Evolutionary conservation across 768 basidiomycete genomes (phyloP).

Genomic region (Scleroderma bovista): DNA sequence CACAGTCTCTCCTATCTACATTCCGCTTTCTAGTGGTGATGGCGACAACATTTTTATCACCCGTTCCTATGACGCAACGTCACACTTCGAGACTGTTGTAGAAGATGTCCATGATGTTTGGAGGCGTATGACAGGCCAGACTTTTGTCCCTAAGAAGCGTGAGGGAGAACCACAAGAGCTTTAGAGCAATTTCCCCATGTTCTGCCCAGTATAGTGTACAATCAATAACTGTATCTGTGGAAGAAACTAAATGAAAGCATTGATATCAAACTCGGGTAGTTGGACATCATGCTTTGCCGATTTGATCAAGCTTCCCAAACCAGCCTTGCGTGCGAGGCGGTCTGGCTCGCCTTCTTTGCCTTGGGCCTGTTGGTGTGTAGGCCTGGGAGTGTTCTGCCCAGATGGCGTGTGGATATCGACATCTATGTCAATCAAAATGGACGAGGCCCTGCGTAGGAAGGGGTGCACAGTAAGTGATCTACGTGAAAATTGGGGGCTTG

Average conservation of each 20-base stretch:
- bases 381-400: conserved; percentile 46
- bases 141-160: conserved; percentile 84
- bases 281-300: conserved; percentile 84
- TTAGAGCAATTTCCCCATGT: neutral
- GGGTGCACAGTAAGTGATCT: conserved; percentile 46
- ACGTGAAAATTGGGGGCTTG: conserved; percentile 42
- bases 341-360: conserved; percentile 47
- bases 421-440: conserved; percentile 89
- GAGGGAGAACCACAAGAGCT: conserved; percentile 60
- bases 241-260: conserved; percentile 55
- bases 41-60: conserved; percentile 95
- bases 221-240: neutral
- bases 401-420: conserved; percentile 57
- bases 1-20: conserved; percentile 81
- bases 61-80: conserved; percentile 96
- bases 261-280: conserved; percentile 87
- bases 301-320: conserved; percentile 81
- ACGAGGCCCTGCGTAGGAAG: conserved; percentile 55
- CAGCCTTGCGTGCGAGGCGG: conserved; percentile 59
- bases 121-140: conserved; percentile 75
- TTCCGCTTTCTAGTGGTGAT: conserved; percentile 76
- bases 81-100: conserved; percentile 98
- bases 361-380: conserved; percentile 22
- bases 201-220: neutral
- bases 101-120: conserved; percentile 97